Base-by-base conservation (phyloP, 2,329 filamentous ascomycete genomes). In the Coniochaeta sp. region DNA sequence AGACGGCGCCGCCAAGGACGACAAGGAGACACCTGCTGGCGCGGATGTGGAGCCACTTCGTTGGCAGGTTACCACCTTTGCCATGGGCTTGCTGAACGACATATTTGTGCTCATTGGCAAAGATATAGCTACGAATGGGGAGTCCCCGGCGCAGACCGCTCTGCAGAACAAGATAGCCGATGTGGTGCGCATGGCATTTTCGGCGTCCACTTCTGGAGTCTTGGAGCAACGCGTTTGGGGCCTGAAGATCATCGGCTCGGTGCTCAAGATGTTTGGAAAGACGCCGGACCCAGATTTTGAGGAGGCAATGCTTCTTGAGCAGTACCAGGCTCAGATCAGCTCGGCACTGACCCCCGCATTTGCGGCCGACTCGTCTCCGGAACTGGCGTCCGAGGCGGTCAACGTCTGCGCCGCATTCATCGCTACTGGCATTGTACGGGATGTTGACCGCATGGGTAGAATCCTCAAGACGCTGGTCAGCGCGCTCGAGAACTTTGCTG, bases 341-440 rank as follows among this genome's bases (percentile, higher is more conserved):
- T 98, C 95, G 19, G 95, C 95, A 0, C 80, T 99, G 63, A 99
- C 96, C 0, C 95, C 95, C 3, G 96, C 95, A 0, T 99, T 99
- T 75, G 93, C 95, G 1, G 89, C 88, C 3, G 95, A 99, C 72
- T 99, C 95, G 0, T 97, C 93, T 0, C 93, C 96, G 0, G 95
- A 99, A 72, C 80, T 99, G 17, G 96, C 95, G 8, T 93, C 95
- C 0, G 93, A 97, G 71, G 95, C 96, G 17, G 91, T 99, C 64
- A 96, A 96, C 68, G 95, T 99, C 7, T 99, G 95, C 69, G 95
- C 93, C n/a, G 92, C 90, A 1, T 99, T 99, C 74, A 96, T 99
- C 68, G 90, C 93, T 0, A 97, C 93, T 0, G 95, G 95, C 16
- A 98, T 99, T 60, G 95, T 99, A 9, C 97, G 92, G 0, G 95